phyloP scores from a whole-genome alignment of 208 protist genomes.

The Pavlovales sp. region DNA sequence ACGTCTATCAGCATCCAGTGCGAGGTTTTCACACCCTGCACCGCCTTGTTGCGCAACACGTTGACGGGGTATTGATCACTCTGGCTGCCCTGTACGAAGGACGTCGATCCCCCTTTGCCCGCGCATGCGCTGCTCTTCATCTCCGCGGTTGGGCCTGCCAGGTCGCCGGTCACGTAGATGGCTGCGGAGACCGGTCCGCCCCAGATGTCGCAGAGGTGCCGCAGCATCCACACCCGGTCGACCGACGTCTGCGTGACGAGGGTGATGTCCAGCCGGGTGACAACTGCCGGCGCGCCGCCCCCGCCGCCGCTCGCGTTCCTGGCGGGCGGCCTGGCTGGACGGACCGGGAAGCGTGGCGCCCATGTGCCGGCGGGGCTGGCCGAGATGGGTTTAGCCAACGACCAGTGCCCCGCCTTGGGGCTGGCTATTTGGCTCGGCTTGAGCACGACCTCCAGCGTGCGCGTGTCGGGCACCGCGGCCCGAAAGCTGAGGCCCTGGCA shows the following conservation, averaged over 20 bases:
- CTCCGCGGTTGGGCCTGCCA: not conserved
- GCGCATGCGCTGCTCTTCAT: not conserved
- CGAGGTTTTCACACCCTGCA: not conserved
- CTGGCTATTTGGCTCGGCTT: not conserved
- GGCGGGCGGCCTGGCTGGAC: too few species aligned
- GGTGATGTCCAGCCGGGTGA: not conserved
- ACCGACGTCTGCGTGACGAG: not conserved
- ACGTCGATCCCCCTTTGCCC: not conserved
- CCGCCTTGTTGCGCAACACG: slow-evolving; percentile 2
- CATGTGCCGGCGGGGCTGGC: too few species aligned
- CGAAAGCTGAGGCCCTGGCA: not conserved
- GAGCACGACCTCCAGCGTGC: not conserved
- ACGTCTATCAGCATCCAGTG: slow-evolving; percentile 12
- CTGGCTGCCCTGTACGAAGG: not conserved
- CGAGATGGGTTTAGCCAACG: not conserved
- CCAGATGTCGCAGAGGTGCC: not conserved
- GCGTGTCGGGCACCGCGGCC: not conserved
- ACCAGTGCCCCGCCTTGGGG: not conserved
- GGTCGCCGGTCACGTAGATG: not conserved
- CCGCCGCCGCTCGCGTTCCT: too few species aligned
- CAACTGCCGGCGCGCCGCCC: too few species aligned
- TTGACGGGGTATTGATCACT: not conserved
- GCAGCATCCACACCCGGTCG: slow-evolving; percentile 12
- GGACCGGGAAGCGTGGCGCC: too few species aligned
- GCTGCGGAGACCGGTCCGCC: not conserved